Evolutionary conservation across 2,329 filamentous ascomycete species (phyloP), one percentile per base, ranked within the genome.

Genomic region (Fusarium oligoseptatum): DNA sequence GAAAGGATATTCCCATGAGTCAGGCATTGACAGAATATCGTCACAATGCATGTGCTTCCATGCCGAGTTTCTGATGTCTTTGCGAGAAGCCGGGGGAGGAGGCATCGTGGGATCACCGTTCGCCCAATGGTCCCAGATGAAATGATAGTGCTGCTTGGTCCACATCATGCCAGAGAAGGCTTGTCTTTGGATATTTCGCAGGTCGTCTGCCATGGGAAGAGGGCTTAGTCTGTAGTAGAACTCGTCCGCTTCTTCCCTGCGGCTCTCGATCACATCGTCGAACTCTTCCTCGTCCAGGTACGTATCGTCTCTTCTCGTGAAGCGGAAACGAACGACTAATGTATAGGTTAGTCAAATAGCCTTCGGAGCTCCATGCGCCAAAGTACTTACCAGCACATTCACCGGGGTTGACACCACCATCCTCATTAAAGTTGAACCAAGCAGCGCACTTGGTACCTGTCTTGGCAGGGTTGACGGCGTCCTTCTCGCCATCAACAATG

Each of bases 1-100:
- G 87, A 98, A 98, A 0, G 96, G 96, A 78, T 98, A 98, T 80
- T 98, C 96, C 96, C 96, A 98, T 0, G 95, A 98, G 82, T 98
- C 96, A 1, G 96, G 97, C 96, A 98, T 98, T 1, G 96, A 98
- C 37, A 98, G 83, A 71, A 98, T 95, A 81, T 98, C 96, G 76
- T 98, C 97, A 77, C 97, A 91, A 83, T 98, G 90, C 88, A 98
- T 92, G 83, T 98, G 96, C 80, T 94, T 97, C 97, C 97, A 98
- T 72, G 97, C 91, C 41, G 90, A 86, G 81, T 98, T 98, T 70
- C 96, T 92, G 66, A 98, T 89, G 3, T 90, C 88, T 82, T 97
- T 97, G 65, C 96, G 90, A 43, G 90, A 89, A 1, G 93, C 87
- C 1, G 96, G 96, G 29, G 97, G 97, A 36, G 96, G 94, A 50